Percentiles rank a stretch among this genome's conserved stretches.
Evolutionary conservation across 257 asterid species (phyloP).

Genomic region (Ligustrum vulgare): DNA sequence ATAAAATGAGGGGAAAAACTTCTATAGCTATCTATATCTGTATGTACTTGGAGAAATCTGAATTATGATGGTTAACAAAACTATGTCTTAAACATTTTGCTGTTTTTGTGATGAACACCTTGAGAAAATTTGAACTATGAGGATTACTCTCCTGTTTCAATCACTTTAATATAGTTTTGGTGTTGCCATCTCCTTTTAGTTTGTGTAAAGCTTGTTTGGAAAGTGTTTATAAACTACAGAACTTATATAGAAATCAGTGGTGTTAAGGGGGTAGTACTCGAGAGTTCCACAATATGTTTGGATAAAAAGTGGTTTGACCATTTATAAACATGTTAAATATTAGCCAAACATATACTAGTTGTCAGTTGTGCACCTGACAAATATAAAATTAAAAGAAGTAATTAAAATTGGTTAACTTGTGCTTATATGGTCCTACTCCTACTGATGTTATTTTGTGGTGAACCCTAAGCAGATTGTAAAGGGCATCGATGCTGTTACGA

Average conservation of each 20-base stretch:
- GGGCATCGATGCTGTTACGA: slow-evolving; percentile 93
- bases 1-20: background rate
- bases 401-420: background rate
- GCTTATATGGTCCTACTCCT: background rate
- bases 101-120: background rate
- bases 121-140: background rate
- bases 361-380: background rate
- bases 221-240: too few relatives aligned
- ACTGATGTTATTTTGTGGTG: slow-evolving; percentile 18
- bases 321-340: too few relatives aligned
- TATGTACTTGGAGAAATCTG: background rate
- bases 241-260: too few relatives aligned
- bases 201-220: too few relatives aligned
- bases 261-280: too few relatives aligned
- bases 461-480: slow-evolving; percentile 72
- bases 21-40: background rate
- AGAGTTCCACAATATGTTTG: too few relatives aligned
- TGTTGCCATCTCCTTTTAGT: background rate
- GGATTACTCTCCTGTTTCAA: background rate
- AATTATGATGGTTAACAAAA: background rate
- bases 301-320: too few relatives aligned
- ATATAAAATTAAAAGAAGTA: background rate
- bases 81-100: background rate
- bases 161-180: slow-evolving; percentile 1
- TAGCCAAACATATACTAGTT: too few relatives aligned